phyloP scores from a whole-genome alignment of 2,329 filamentous ascomycete genomes.

The Lachnellula hyalina region DNA sequence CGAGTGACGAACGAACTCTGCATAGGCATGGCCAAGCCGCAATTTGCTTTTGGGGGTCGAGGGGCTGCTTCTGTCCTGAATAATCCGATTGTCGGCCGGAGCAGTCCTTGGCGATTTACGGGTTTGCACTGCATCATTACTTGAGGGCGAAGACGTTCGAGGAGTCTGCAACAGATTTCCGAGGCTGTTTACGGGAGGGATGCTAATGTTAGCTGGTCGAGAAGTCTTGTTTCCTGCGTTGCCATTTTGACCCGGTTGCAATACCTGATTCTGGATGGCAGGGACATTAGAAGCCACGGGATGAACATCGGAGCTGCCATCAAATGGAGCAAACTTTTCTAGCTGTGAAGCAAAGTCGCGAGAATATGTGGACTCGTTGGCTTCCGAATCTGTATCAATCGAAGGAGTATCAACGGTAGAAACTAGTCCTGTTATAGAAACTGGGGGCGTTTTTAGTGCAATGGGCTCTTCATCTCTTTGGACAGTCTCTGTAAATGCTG shows the following conservation, averaged over 20 bases:
- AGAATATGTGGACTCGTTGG: not conserved
- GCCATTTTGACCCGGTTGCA: not conserved
- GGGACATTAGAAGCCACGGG: not conserved
- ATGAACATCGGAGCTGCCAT: constrained; percentile 4
- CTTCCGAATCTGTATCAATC: not conserved
- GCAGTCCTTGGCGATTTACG: not conserved
- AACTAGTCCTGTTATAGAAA: not conserved
- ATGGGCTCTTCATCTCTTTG: not conserved
- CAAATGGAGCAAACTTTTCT: constrained; percentile 6
- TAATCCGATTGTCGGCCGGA: not conserved
- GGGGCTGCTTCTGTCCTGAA: not conserved
- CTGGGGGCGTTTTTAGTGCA: not conserved
- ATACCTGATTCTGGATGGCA: not conserved
- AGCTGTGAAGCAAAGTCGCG: not conserved
- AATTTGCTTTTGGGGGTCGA: not conserved
- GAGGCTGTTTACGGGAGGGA: not conserved
- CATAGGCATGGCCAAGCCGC: constrained; percentile 3
- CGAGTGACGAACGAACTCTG: not conserved
- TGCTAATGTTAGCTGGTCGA: not conserved
- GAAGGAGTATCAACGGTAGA: not conserved
- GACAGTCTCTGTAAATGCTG: not conserved
- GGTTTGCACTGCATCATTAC: not conserved
- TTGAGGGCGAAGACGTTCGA: not conserved
- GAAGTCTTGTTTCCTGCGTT: not conserved
- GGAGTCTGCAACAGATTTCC: not conserved